Evolutionary conservation across 345 rosid species (phyloP).

Genomic region (Melaleuca quinquenervia): DNA sequence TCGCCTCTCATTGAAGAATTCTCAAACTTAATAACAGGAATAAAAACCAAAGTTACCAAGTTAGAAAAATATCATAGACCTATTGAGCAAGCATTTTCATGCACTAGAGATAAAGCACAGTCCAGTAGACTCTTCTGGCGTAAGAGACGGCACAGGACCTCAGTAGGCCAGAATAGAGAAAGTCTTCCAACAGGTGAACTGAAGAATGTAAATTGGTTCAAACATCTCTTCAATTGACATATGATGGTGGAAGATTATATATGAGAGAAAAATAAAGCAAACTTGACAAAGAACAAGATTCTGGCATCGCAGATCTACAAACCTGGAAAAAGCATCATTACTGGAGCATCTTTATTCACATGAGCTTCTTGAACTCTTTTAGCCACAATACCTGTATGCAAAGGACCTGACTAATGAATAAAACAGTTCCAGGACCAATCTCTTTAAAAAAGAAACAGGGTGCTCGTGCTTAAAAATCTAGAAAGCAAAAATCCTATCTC

Average conservation of each 20-base stretch:
- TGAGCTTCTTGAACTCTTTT: conserved; percentile 79
- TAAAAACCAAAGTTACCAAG: not conserved
- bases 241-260: not conserved
- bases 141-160: not conserved
- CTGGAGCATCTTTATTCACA: conserved; percentile 52
- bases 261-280: not conserved
- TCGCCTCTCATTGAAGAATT: not conserved
- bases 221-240: not conserved
- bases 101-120: not conserved
- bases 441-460: not conserved
- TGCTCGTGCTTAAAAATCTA: not conserved
- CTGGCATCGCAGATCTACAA: not conserved
- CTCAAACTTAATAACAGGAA: not conserved
- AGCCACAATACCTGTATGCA: conserved; percentile 61
- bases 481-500: not conserved
- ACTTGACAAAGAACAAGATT: not conserved
- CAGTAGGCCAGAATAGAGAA: not conserved
- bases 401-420: not conserved
- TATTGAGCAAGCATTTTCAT: not conserved
- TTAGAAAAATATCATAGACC: not conserved
- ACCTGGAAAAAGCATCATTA: conserved; percentile 94
- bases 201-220: not conserved
- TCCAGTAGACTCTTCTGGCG: not conserved
- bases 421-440: not conserved
- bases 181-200: not conserved